phyloP scores from a whole-genome alignment of 805 yeast genomes.

The Cyberlindnera petersonii region DNA sequence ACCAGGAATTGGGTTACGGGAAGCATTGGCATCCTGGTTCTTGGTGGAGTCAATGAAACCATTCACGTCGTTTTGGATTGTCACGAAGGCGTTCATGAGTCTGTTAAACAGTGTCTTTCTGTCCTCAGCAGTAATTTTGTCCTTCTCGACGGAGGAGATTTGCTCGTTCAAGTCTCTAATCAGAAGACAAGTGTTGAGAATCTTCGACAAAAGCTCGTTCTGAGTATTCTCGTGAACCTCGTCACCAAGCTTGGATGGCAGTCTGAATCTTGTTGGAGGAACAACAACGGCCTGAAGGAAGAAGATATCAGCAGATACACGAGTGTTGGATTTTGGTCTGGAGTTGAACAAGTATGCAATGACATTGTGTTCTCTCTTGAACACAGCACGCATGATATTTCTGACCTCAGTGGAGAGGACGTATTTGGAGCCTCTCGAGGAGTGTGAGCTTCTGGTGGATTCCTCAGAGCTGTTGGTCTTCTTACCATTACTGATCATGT shows the following conservation, averaged over 20 bases:
- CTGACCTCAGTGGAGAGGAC: conserved; percentile 84
- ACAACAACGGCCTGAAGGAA: conserved; percentile 86
- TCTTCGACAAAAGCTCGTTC: conserved; percentile 79
- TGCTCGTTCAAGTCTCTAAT: conserved; percentile 90
- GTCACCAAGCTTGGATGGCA: conserved; percentile 96
- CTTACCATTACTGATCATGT: conserved; percentile 45
- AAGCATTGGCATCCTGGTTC: conserved; percentile 66
- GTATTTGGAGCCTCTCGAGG: conserved; percentile 75
- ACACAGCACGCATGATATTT: conserved; percentile 70
- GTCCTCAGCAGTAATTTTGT: conserved; percentile 60
- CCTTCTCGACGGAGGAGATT: conserved; percentile 57
- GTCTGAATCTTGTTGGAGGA: conserved; percentile 94
- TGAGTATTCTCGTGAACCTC: conserved; percentile 93
- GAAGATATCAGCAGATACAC: conserved; percentile 72
- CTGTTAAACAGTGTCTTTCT: conserved; percentile 77
- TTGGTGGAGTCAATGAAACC: conserved; percentile 90
- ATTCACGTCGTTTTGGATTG: conserved; percentile 91
- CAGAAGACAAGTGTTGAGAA: conserved; percentile 72
- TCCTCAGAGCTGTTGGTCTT: conserved; percentile 27
- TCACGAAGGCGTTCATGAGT: conserved; percentile 93
- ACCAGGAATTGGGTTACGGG: conserved; percentile 80
- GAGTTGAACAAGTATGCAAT: conserved; percentile 77
- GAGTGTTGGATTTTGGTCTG: conserved; percentile 53
- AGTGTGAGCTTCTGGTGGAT: conserved; percentile 27
- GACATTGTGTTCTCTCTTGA: conserved; percentile 65